Evolutionary conservation across 2,329 filamentous ascomycete genomes (phyloP), one percentile per base, ranked within the genome.

Genomic region (Calonectria hongkongensis): DNA sequence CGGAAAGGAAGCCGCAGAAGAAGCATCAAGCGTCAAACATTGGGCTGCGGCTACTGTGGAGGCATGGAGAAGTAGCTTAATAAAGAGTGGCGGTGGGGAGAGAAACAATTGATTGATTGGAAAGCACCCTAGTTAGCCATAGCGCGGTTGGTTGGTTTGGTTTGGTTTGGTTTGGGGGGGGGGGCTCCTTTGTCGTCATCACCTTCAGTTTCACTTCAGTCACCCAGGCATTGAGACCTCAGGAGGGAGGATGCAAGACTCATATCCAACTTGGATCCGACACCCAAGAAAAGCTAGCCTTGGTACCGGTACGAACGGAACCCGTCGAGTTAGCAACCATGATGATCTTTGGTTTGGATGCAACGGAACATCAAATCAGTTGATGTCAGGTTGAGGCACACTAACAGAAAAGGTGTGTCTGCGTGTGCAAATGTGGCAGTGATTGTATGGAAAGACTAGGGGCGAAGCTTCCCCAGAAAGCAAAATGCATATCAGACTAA

Each of bases 361-460:
- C 13, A 66, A 64, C 74, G 70, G 70, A 68, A 50, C 66, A 51
- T 68, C 54, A 64, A 70, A 72, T 79, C 77, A 79, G 72, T 79
- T 79, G 77, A 79, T 78, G 73, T 75, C 33, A 73, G 70, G 69
- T 48, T 68, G 56, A 60, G 71, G 60, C 68, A 66, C 77, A 75
- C 77, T 77, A 79, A 68, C 25, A 60, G 12, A 21, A 21, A 66
- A 36, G 33, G 33, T 36, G 51, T 41, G 36, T 62, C 39, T 58
- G 51, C 74, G 73, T 36, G 66, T 65, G 66, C 50, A 66, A 68
- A 71, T 71, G 73, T 60, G 73, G 60, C 74, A 71, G 58, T 77
- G 27, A 25, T 27, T 65, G 62, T 65, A 30, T 67, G 65, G 48
- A 47, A 60, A 66, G 66, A 56, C 25, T 21, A 41, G 66, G 10